Evolutionary conservation across 202 grass and related monocot genomes (phyloP).

Genomic region (Setaria italica): DNA sequence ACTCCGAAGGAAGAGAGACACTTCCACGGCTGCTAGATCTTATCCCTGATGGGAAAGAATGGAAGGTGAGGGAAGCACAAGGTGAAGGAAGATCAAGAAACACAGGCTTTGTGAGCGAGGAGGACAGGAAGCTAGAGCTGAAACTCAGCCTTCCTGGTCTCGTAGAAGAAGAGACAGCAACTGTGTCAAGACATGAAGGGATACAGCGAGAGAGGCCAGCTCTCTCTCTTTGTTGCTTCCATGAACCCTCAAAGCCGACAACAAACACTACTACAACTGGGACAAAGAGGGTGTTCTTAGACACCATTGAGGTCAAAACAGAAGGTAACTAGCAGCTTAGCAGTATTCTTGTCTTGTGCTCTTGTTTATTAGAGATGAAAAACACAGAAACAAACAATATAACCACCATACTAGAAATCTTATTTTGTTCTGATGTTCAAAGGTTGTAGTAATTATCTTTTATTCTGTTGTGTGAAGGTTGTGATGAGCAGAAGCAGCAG

Average conservation of each 20-base stretch:
- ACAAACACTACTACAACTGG: conserved; percentile 36
- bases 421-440: conserved; percentile 27
- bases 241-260: conserved; percentile 46
- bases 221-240: conserved; percentile 65
- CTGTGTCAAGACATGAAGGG: conserved; percentile 32
- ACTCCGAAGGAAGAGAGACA: conserved; percentile 47
- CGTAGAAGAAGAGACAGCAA: conserved; percentile 22
- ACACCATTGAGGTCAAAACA: conserved; percentile 59
- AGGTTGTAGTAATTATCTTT: conserved; percentile 43
- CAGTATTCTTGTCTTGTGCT: conserved; percentile 32
- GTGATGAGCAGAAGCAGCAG: conserved; percentile 54
- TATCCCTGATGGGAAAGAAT: conserved; percentile 69
- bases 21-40: conserved; percentile 77
- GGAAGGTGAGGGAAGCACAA: conserved; percentile 50
- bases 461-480: conserved; percentile 54
- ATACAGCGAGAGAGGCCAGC: conserved; percentile 48
- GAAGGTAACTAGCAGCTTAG: conserved; percentile 68
- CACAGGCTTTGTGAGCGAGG: conserved; percentile 49
- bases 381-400: conserved; percentile 24
- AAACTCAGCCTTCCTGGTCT: conserved; percentile 84
- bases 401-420: conserved; percentile 32
- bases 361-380: conserved; percentile 33
- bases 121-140: conserved; percentile 84
- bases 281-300: conserved; percentile 71
- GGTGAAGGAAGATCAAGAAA: conserved; percentile 37